These are phyloP conservation scores for Yarrowia yakushimensis DNA, from an alignment of 805 yeast species.

Conservation along the genomic window DNA sequence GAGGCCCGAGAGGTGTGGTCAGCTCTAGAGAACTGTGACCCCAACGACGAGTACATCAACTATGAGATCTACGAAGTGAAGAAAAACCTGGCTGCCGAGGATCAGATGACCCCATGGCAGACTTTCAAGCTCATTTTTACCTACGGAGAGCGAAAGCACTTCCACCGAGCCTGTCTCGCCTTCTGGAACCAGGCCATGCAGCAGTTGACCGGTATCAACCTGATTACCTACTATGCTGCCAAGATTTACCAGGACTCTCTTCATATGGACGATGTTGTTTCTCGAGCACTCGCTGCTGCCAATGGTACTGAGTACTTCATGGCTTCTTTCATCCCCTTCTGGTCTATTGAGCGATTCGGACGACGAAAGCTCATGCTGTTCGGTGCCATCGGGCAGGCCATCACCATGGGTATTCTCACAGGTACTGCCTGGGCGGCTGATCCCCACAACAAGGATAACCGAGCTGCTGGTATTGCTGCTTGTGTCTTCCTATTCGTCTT, in stretches of 20 bases:
- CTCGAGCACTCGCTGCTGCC: conserved; percentile 32
- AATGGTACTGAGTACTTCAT: conserved; percentile 55
- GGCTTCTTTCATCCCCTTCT: conserved; percentile 51
- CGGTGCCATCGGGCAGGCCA: conserved; percentile 68
- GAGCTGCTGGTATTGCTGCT: conserved; percentile 9
- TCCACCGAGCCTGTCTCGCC: conserved; percentile 35
- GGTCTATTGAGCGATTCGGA: conserved; percentile 47
- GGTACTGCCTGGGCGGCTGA: conserved; percentile 27
- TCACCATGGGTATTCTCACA: conserved; percentile 33
- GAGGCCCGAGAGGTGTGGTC: conserved; percentile 42
- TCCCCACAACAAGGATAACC: conserved; percentile 26
- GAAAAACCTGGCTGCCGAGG: background rate
- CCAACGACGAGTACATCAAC: conserved; percentile 1
- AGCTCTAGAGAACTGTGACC: conserved; percentile 7
- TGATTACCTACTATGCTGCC: conserved; percentile 85
- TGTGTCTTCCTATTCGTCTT: conserved; percentile 22
- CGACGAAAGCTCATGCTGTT: conserved; percentile 60
- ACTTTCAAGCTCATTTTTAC: conserved; percentile 9
- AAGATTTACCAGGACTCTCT: conserved; percentile 62
- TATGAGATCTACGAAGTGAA: conserved; percentile 10
- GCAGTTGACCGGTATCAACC: conserved; percentile 87
- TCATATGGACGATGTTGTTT: conserved; percentile 44
- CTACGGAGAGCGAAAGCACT: conserved; percentile 19
- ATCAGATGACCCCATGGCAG: background rate
- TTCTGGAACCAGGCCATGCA: conserved; percentile 53